Percentiles rank a stretch among this genome's conserved stretches.
Evolutionary conservation across 192 early-diverging fungal species (phyloP).

Genomic region (Backusella parvicylindrica): DNA sequence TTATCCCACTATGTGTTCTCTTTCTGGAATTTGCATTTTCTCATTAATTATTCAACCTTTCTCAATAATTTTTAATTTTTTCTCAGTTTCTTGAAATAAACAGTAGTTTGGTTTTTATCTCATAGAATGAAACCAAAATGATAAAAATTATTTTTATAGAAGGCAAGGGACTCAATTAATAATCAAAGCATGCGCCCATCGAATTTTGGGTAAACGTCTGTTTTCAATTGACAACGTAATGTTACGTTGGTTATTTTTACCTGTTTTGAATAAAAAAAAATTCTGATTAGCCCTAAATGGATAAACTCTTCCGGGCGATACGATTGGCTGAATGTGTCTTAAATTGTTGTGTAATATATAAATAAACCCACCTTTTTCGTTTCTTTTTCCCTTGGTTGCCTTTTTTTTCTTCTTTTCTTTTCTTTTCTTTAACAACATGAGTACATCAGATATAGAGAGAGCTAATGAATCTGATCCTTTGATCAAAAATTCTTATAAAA

Average conservation of each 20-base stretch:
- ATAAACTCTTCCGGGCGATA: not conserved
- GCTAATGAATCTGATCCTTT: not conserved
- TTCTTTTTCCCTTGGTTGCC: not conserved
- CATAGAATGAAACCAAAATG: not conserved
- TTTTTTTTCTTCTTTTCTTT: not conserved
- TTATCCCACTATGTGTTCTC: too few relatives aligned
- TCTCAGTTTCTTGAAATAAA: too few relatives aligned
- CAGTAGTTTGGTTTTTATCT: too few relatives aligned
- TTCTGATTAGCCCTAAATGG: not conserved
- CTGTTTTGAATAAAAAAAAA: not conserved
- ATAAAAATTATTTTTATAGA: not conserved
- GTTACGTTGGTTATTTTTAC: not conserved
- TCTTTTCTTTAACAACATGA: not conserved
- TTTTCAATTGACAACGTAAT: not conserved
- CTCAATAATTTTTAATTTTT: too few relatives aligned
- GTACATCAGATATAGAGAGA: not conserved
- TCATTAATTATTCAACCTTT: too few relatives aligned
- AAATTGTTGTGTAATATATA: not conserved
- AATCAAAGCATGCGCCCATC: not conserved
- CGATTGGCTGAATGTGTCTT: not conserved
- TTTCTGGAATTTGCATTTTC: too few relatives aligned
- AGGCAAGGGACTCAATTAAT: not conserved
- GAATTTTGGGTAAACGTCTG: not conserved
- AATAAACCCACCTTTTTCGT: not conserved
- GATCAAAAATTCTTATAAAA: not conserved